A percentile compares a stretch with the other conserved stretches of the same genome.
These are phyloP conservation scores for Diaporthe ilicicola DNA, from an alignment of 2,329 filamentous ascomycete species.

Conservation along the genomic window DNA sequence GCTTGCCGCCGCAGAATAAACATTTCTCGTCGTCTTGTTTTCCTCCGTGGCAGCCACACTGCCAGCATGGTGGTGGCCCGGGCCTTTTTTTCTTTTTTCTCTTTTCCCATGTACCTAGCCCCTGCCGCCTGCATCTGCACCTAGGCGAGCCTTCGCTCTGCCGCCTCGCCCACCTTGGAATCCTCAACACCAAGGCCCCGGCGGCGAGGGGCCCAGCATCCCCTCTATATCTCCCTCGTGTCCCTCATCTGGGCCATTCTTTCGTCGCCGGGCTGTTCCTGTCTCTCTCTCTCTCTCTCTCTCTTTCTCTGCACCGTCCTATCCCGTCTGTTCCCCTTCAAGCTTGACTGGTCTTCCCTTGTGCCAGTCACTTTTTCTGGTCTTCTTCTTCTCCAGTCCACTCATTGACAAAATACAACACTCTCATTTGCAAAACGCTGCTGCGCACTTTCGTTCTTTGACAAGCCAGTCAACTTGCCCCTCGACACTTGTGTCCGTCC, in stretches of 20 bases:
- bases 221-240: conserved; percentile 13
- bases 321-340: not conserved
- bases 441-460: conserved; percentile 27
- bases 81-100: not conserved
- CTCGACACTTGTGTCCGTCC: conserved; percentile 3
- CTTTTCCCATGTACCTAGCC: not conserved
- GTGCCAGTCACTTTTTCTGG: not conserved
- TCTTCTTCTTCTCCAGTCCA: conserved; percentile 2
- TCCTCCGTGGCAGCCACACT: not conserved
- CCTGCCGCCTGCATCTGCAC: conserved; percentile 4
- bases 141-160: conserved; percentile 6
- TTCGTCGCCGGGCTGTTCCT: not conserved
- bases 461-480: conserved; percentile 11
- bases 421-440: conserved; percentile 27
- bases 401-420: conserved; percentile 7
- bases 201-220: conserved; percentile 5
- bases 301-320: too few relatives aligned
- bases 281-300: conserved; percentile 3
- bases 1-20: conserved; percentile 22
- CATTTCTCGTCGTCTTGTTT: not conserved
- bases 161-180: not conserved
- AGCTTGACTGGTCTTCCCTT: not conserved
- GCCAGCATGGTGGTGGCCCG: not conserved
- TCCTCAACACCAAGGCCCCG: conserved; percentile 24
- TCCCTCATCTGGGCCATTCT: not conserved